Percentiles rank a stretch among this genome's conserved stretches.
Conservation (phyloP, 2,329 filamentous ascomycete species). For the Hypoxylon rubiginosum region DNA sequence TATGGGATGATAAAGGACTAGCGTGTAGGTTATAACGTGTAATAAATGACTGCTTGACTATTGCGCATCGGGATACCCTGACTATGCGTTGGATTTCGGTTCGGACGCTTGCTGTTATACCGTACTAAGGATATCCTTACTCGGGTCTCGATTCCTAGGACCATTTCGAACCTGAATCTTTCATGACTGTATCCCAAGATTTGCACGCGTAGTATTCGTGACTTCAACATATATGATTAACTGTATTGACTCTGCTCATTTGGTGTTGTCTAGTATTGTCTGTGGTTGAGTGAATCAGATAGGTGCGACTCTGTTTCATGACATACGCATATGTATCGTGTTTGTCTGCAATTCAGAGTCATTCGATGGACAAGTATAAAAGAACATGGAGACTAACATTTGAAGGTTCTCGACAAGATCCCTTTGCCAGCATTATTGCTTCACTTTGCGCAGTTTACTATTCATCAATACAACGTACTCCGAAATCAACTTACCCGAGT, state of each 20-base stretch:
- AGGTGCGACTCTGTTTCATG: not conserved
- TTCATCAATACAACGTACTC: not conserved
- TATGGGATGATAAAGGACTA: not conserved
- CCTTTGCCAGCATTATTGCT: not conserved
- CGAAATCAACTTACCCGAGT: not conserved
- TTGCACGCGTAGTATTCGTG: not conserved
- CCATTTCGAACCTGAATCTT: not conserved
- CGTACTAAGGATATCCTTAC: not conserved
- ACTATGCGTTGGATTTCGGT: not conserved
- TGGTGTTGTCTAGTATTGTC: not conserved
- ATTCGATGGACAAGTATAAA: not conserved
- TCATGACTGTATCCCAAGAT: not conserved
- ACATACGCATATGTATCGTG: not conserved
- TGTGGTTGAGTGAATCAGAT: conserved; percentile 4
- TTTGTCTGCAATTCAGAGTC: not conserved
- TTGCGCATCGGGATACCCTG: not conserved
- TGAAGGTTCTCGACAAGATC: not conserved
- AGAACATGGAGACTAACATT: not conserved
- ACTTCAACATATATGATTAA: not conserved
- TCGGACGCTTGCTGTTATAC: not conserved
- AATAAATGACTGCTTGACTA: not conserved
- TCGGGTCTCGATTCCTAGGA: not conserved
- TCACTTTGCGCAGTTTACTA: not conserved
- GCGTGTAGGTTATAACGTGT: not conserved
- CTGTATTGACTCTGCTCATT: not conserved